Base-by-base conservation (phyloP, 2,329 filamentous ascomycete species). In the Neonectria ditissima region DNA sequence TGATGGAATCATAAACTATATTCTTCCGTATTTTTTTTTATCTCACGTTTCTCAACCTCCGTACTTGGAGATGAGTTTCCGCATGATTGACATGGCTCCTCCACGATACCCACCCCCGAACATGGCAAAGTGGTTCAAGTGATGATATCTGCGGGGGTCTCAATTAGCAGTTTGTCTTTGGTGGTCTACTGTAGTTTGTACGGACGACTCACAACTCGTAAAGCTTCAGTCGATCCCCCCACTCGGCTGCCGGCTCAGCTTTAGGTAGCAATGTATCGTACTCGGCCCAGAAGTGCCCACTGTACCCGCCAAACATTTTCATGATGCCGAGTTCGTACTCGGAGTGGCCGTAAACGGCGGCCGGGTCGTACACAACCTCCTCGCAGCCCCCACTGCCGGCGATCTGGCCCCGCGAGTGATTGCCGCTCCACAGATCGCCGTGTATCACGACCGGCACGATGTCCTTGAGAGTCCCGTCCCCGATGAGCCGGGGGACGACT, bases 311-410 rank as follows among this genome's bases (percentile, higher is more conserved):
- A 84, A 97, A 98, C 94, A 97, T 97, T 55, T 86, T 87, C 94
- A 97, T 97, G 69, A 97, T 97, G 1, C 95, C 95, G 55, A 97
- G 81, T 70, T 97, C 95, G 77, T 91, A 97, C 81, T 98, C 95
- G 2, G 86, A 91, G 76, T 97, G 94, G 1, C 91, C 93, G 74
- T 97, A 97, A 67, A 91, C 92, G 44, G 89, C 86, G 2, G 91
- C 91, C 0, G 94, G 89, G 75, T 97, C 95, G 74, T 89, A 97
- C 1, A 97, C 87, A 1, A 97, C 88, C 68, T 94, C 90, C 69
- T 94, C 92, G 0, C 83, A 79, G 1, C 81, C 84, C 0, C 84
- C 83, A 32, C 75, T 71, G 2, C 82, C 83, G 0, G 83, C 83
- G 55, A 97, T 90, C 44, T 82, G 82, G 0, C 91, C 94, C 4